Base-by-base conservation (phyloP, 2,329 filamentous ascomycete genomes). In the Lanzia echinophila region DNA sequence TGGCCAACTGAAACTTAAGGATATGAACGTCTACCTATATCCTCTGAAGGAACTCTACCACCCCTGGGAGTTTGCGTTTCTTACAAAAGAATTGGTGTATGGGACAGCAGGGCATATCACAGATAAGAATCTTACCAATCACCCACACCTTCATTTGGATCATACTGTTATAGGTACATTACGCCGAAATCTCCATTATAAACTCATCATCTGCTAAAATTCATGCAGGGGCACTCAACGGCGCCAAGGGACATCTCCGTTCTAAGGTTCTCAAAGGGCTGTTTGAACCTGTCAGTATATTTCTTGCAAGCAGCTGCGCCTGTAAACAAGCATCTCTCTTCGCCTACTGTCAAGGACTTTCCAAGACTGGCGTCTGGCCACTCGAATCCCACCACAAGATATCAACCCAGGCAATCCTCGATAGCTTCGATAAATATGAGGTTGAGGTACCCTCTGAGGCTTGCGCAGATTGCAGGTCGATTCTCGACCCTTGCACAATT, bases 361-460 rank as follows among this genome's bases (percentile, higher is more conserved):
- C 52, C 20, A 24, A 38, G 1, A 58, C 60, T 12, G 46, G 53
- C 2, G 44, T 48, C 3, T 62, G 53, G 55, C 60, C 58, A 7
- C 42, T 60, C 3, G 34, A 58, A 12, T 32, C 19, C 10, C 42
- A 39, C 3, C 39, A 44, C 4, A 48, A 52, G 1, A 48, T 48
- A 6, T 53, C 52, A 0, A 22, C 45, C 12, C 41, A 51, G 8
- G 31, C 42, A 1, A 24, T 56, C n/a, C 36, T 61, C 0, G 17
- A 49, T 2, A 33, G 33, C 1, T 41, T 61, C n/a, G n/a, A n/a
- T n/a, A n/a, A n/a, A n/a, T n/a, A n/a, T n/a, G n/a, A n/a, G n/a
- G n/a, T n/a, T n/a, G n/a, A n/a, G n/a, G 2, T 33, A 1, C 51
- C 57, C 6, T 32, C 46, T 1, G 11, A 48, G 6, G 19, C 17